phyloP scores from a whole-genome alignment of 306 rosid genomes.

The Cicer arietinum region DNA sequence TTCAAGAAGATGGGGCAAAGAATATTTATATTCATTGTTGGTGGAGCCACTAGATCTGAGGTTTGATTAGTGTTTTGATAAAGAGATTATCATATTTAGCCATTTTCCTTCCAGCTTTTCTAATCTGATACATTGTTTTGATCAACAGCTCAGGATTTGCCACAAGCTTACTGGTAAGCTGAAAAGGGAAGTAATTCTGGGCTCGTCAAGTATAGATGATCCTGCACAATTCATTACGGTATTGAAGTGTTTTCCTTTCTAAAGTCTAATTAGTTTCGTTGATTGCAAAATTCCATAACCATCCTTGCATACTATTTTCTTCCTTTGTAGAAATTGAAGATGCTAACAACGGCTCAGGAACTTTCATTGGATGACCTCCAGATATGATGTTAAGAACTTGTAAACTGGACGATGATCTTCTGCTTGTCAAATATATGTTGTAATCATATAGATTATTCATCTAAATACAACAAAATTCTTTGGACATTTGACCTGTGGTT shows the following conservation, averaged over 20 bases:
- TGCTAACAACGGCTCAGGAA: conserved; percentile 67
- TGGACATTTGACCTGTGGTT: conserved; percentile 44
- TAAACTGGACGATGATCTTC: conserved; percentile 40
- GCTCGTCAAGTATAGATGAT: conserved; percentile 91
- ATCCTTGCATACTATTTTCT: not conserved
- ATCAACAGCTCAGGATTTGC: conserved; percentile 86
- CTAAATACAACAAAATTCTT: conserved; percentile 53
- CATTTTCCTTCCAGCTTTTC: conserved; percentile 24
- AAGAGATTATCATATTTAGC: conserved; percentile 13
- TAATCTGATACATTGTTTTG: conserved; percentile 41
- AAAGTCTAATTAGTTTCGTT: conserved; percentile 32
- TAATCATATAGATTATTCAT: conserved; percentile 42
- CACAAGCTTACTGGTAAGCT: conserved; percentile 90
- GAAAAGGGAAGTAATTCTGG: conserved; percentile 84
- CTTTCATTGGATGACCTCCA: conserved; percentile 93
- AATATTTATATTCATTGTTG: conserved; percentile 84
- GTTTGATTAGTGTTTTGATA: conserved; percentile 48
- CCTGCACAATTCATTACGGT: conserved; percentile 91
- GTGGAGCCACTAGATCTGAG: conserved; percentile 99
- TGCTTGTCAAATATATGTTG: conserved; percentile 48
- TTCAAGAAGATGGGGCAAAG: conserved; percentile 92
- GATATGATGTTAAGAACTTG: conserved; percentile 56
- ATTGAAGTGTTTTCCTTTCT: conserved; percentile 34
- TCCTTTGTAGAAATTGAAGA: conserved; percentile 80
- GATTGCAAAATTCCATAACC: conserved; percentile 30